Evolutionary conservation across 1,284 basidiomycete species (phyloP).

Genomic region (Thelephora terrestris): DNA sequence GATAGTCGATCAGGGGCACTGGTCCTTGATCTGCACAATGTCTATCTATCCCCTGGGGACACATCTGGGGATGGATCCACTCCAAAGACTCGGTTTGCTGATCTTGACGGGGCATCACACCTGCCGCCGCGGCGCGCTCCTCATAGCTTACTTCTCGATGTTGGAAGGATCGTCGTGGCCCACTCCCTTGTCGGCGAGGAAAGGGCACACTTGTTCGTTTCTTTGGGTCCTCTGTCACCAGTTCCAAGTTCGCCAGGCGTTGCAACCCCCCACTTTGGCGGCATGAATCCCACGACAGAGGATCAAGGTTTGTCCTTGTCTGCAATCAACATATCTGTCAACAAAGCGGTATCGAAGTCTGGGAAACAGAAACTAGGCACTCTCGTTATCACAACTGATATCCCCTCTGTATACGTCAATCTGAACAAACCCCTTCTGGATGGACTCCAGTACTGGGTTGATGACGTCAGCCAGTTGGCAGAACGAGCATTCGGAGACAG

Average conservation of each 20-base stretch:
- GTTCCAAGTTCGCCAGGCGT: background rate
- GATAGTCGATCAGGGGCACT: constrained; percentile 50
- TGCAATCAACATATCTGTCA: background rate
- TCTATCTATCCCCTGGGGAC: constrained; percentile 31
- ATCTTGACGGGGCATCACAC: constrained; percentile 14
- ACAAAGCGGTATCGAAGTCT: background rate
- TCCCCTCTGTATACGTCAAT: constrained; percentile 58
- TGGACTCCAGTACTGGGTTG: constrained; percentile 75
- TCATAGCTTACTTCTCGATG: constrained; percentile 22
- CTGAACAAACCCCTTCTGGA: constrained; percentile 61
- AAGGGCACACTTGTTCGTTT: constrained; percentile 21
- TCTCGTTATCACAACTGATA: constrained; percentile 38
- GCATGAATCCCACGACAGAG: background rate
- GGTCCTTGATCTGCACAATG: constrained; percentile 51
- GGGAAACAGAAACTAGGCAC: constrained; percentile 15
- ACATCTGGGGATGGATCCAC: constrained; percentile 12
- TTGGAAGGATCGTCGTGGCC: constrained; percentile 38
- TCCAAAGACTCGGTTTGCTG: constrained; percentile 32
- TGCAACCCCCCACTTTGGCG: background rate
- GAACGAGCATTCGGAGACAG: constrained; percentile 27
- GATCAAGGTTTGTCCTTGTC: background rate
- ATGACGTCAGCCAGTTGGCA: constrained; percentile 68
- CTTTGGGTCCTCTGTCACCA: constrained; percentile 19
- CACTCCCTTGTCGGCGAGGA: constrained; percentile 29
- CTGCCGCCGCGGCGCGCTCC: constrained; percentile 1